These are phyloP conservation scores for Cordyceps pruinosa DNA, from an alignment of 2,329 filamentous ascomycete species.

Conservation along the genomic window DNA sequence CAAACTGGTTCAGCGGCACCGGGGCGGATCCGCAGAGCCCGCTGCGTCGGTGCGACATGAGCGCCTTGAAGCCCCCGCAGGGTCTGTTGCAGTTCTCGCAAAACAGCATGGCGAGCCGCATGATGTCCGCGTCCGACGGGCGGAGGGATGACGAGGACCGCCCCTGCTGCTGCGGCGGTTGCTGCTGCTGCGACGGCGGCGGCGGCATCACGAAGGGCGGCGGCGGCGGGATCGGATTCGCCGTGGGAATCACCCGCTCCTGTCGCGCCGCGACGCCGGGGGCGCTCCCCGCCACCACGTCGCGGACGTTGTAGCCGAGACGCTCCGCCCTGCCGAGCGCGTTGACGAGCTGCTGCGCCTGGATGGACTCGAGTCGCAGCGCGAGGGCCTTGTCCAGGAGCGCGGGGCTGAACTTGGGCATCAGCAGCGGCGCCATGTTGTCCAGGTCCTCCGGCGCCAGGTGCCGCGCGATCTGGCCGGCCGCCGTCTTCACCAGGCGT, in stretches of 20 bases:
- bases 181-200: not conserved
- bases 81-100: constrained; percentile 25
- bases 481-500: constrained; percentile 35
- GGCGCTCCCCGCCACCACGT: constrained; percentile 32
- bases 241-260: constrained; percentile 32
- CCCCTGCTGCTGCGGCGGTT: too few relatives aligned
- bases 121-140: not conserved
- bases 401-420: constrained; percentile 38
- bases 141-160: not conserved
- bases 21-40: constrained; percentile 19
- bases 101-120: not conserved
- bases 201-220: not conserved
- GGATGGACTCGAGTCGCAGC: constrained; percentile 45
- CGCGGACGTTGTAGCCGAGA: constrained; percentile 47
- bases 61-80: constrained; percentile 26
- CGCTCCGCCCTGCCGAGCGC: constrained; percentile 50
- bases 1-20: constrained; percentile 14
- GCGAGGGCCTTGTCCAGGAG: constrained; percentile 50
- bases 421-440: constrained; percentile 34
- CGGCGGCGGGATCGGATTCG: constrained; percentile 8
- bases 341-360: constrained; percentile 48
- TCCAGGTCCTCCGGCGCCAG: constrained; percentile 38
- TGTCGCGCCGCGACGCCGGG: constrained; percentile 15
- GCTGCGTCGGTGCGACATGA: constrained; percentile 25
- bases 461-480: constrained; percentile 35